phyloP scores from a whole-genome alignment of 768 basidiomycete genomes.

The Tulasnella sp. region DNA sequence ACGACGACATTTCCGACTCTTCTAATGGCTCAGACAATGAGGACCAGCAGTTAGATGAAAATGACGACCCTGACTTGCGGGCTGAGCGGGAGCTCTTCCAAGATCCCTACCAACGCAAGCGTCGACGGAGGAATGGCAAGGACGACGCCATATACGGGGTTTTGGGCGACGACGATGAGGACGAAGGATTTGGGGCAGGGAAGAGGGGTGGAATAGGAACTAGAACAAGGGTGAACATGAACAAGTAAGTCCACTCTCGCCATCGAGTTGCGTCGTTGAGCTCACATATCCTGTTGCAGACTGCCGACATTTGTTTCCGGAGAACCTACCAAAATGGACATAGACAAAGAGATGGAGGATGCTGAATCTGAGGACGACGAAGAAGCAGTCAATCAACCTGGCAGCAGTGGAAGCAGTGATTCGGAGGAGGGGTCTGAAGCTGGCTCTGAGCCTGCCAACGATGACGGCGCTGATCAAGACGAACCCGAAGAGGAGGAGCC shows the following conservation, averaged over 20 bases:
- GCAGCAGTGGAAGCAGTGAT: constrained; percentile 28
- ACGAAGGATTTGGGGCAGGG: constrained; percentile 39
- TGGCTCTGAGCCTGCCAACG: constrained; percentile 38
- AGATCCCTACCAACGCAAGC: constrained; percentile 70
- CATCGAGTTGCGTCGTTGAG: constrained; percentile 19
- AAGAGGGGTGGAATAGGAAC: constrained; percentile 34
- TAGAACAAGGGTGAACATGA: constrained; percentile 57
- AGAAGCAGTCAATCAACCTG: constrained; percentile 38
- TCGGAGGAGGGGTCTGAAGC: constrained; percentile 35
- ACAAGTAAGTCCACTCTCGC: constrained; percentile 44
- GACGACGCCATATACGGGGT: constrained; percentile 75
- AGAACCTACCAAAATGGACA: constrained; percentile 40
- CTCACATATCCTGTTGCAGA: constrained; percentile 20
- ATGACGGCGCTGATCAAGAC: constrained; percentile 39
- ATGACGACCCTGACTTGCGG: constrained; percentile 55
- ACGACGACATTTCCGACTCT: constrained; percentile 67
- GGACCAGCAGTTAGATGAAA: constrained; percentile 48
- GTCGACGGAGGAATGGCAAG: constrained; percentile 52
- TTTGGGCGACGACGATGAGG: constrained; percentile 68
- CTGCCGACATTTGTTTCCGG: constrained; percentile 71
- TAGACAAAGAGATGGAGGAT: constrained; percentile 39
- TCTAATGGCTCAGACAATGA: constrained; percentile 52
- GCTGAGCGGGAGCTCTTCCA: constrained; percentile 75
- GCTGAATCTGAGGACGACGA: constrained; percentile 44
- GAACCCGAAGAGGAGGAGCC: constrained; percentile 48